These are phyloP conservation scores for Aspergillus sp. DNA, from an alignment of 2,329 filamentous ascomycete species.

Conservation along the genomic window DNA sequence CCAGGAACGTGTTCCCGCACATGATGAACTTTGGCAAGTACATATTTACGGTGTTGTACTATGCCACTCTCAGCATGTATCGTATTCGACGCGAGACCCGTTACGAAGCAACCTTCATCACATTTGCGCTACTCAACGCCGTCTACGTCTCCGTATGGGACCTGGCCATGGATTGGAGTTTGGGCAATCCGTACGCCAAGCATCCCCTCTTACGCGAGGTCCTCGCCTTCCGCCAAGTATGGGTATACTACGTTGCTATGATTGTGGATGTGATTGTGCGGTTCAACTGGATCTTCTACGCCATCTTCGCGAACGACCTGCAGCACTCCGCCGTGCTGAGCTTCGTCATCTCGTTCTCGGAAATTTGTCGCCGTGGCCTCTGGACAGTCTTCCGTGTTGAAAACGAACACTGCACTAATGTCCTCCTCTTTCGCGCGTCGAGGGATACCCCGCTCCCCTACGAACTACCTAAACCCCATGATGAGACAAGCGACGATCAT, in stretches of 20 bases:
- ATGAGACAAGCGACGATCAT: slow-evolving; percentile 7
- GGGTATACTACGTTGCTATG: slow-evolving; percentile 84
- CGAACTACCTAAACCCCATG: slow-evolving; percentile 33
- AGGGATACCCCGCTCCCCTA: slow-evolving; percentile 84
- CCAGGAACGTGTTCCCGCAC: slow-evolving; percentile 80
- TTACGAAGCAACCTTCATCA: slow-evolving; percentile 64
- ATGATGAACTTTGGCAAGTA: slow-evolving; percentile 92
- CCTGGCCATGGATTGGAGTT: slow-evolving; percentile 88
- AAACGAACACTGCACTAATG: slow-evolving; percentile 94
- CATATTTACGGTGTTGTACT: slow-evolving; percentile 69
- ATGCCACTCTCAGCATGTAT: slow-evolving; percentile 71
- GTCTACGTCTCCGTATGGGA: slow-evolving; percentile 89
- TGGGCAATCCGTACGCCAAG: slow-evolving; percentile 68
- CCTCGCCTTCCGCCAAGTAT: slow-evolving; percentile 66
- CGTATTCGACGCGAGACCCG: slow-evolving; percentile 57
- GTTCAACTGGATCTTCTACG: slow-evolving; percentile 92
- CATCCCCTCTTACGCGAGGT: slow-evolving; percentile 65
- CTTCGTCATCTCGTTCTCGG: slow-evolving; percentile 68
- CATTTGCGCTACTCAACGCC: slow-evolving; percentile 71
- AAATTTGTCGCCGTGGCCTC: slow-evolving; percentile 75
- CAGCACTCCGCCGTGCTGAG: slow-evolving; percentile 79
- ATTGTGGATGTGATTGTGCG: slow-evolving; percentile 72
- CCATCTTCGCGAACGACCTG: slow-evolving; percentile 67
- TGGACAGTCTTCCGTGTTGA: slow-evolving; percentile 94
- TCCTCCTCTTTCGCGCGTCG: slow-evolving; percentile 79